These are phyloP conservation scores for Xylaria curta DNA, from an alignment of 495 filamentous ascomycete species.

Conservation along the genomic window DNA sequence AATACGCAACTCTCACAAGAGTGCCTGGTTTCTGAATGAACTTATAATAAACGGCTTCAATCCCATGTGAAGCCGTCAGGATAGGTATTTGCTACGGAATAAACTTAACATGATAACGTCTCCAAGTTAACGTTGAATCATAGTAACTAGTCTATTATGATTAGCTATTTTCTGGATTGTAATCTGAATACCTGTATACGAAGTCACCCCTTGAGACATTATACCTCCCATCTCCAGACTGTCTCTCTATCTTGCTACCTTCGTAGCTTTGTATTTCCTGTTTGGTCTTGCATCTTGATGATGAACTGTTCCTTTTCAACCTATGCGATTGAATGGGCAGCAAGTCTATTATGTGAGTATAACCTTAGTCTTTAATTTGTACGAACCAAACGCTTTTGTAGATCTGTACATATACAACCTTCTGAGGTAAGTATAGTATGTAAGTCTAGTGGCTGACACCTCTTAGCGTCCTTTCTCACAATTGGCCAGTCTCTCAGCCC, in stretches of 20 bases:
- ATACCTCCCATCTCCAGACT: not conserved
- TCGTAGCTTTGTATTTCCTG: too few species aligned
- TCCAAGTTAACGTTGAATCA: not conserved
- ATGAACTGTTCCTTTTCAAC: not conserved
- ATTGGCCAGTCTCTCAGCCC: not conserved
- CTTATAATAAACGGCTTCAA: not conserved
- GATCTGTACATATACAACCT: not conserved
- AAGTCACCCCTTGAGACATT: not conserved
- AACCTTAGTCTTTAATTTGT: not conserved
- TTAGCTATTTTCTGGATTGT: not conserved
- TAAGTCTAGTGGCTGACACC: not conserved
- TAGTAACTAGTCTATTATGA: too few species aligned
- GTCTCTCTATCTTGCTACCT: too few species aligned
- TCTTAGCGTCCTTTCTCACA: not conserved
- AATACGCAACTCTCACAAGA: not conserved
- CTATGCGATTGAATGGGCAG: not conserved
- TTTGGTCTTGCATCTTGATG: too few species aligned
- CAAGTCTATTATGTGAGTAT: not conserved
- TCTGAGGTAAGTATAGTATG: not conserved
- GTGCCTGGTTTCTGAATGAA: not conserved
- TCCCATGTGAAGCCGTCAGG: not conserved
- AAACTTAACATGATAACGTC: not conserved
- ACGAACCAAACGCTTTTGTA: not conserved
- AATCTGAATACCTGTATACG: not conserved
- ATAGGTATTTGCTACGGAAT: not conserved